These are phyloP conservation scores for Lepidium didymum DNA, from an alignment of 345 rosid genomes.

Conservation along the genomic window DNA sequence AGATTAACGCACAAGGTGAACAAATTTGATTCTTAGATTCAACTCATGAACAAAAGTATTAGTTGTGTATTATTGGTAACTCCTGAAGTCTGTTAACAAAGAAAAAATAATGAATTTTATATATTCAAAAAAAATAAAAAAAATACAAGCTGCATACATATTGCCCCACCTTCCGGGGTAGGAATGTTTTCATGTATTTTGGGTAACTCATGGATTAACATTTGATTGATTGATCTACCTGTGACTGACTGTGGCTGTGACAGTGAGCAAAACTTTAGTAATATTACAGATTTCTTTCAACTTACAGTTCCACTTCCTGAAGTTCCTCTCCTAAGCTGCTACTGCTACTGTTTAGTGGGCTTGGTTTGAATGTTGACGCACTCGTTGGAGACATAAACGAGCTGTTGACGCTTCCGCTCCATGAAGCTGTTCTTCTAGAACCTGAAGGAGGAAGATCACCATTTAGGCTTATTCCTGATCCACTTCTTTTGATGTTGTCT, in stretches of 20 bases:
- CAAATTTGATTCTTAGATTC: neutral
- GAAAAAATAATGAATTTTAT: constrained; percentile 17
- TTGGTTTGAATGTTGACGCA: constrained; percentile 14
- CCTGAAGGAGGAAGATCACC: constrained; percentile 26
- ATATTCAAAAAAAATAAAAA: neutral
- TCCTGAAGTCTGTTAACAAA: constrained; percentile 3
- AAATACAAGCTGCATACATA: constrained; percentile 18
- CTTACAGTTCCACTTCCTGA: constrained; percentile 88
- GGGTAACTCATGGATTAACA: constrained; percentile 29
- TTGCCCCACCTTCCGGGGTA: neutral
- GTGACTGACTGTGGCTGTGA: neutral
- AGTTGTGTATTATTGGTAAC: constrained; percentile 3
- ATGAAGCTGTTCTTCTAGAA: constrained; percentile 72
- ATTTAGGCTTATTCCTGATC: constrained; percentile 17
- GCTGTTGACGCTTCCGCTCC: constrained; percentile 67
- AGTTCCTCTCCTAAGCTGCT: constrained; percentile 75
- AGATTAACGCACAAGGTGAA: neutral
- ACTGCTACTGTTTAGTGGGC: constrained; percentile 37
- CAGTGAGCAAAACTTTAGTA: constrained; percentile 14
- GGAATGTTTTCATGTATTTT: neutral
- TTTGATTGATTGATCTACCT: constrained; percentile 10
- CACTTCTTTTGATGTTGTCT: constrained; percentile 47
- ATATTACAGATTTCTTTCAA: constrained; percentile 13
- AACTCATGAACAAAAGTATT: neutral
- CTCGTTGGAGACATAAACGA: constrained; percentile 32